Evolutionary conservation across 2,329 filamentous ascomycete genomes (phyloP).

Genomic region (Penicillium sp.): DNA sequence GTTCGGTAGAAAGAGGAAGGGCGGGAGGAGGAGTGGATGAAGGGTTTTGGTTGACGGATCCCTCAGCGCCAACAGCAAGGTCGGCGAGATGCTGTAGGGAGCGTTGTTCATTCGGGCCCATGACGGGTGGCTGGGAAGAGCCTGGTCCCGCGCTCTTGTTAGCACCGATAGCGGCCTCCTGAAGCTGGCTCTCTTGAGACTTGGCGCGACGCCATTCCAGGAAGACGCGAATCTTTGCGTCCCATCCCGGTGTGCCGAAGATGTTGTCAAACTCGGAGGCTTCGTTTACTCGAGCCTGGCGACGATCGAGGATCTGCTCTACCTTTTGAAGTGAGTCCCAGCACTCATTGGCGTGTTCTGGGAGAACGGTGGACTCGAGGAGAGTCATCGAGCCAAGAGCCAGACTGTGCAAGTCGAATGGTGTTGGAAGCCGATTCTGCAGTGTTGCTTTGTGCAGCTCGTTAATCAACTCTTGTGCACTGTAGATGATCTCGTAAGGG

Average conservation of each 20-base stretch:
- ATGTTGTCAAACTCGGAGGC: slow-evolving; percentile 36
- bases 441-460: slow-evolving; percentile 35
- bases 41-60: slow-evolving; percentile 29
- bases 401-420: slow-evolving; percentile 40
- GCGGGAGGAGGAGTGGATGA: slow-evolving; percentile 26
- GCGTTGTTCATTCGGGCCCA: slow-evolving; percentile 41
- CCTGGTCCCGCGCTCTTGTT: slow-evolving; percentile 11
- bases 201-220: slow-evolving; percentile 37
- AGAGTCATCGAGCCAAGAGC: slow-evolving; percentile 40
- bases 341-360: slow-evolving; percentile 35
- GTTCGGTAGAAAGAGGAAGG: slow-evolving; percentile 18
- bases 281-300: slow-evolving; percentile 31
- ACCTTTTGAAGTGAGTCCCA: slow-evolving; percentile 47
- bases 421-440: slow-evolving; percentile 30
- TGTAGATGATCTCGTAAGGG: slow-evolving; percentile 39
- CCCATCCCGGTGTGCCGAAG: slow-evolving; percentile 38
- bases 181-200: slow-evolving; percentile 29
- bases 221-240: slow-evolving; percentile 38
- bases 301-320: slow-evolving; percentile 45
- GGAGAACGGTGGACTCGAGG: slow-evolving; percentile 39
- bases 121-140: slow-evolving; percentile 28
- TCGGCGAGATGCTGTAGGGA: slow-evolving; percentile 43
- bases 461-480: slow-evolving; percentile 37
- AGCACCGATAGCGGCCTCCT: slow-evolving; percentile 19
- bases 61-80: slow-evolving; percentile 41